Evolutionary conservation across 306 rosid species (phyloP).

Genomic region (Citrullus mucosospermus): DNA sequence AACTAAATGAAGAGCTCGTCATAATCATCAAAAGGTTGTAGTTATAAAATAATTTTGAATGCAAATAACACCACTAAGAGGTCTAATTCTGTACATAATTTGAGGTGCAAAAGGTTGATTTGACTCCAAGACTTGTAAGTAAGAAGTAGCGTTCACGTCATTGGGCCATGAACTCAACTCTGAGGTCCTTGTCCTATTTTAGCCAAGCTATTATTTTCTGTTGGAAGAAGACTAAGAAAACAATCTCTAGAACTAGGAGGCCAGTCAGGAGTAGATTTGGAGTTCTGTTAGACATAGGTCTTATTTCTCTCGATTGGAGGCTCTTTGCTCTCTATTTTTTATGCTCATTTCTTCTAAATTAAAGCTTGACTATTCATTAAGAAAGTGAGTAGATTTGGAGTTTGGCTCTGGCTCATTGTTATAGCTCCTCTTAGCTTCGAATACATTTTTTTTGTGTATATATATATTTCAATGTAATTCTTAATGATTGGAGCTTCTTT

Average conservation of each 20-base stretch:
- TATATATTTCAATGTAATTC: too few species aligned
- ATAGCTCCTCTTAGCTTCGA: too few species aligned
- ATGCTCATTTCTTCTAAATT: too few species aligned
- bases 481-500: too few species aligned
- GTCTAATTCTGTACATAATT: background rate
- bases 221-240: background rate
- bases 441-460: too few species aligned
- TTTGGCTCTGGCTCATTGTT: too few species aligned
- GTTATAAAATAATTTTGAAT: background rate
- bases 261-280: background rate
- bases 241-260: background rate
- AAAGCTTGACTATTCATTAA: too few species aligned
- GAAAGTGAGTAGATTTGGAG: too few species aligned
- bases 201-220: background rate
- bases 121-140: background rate
- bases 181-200: background rate
- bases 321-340: too few species aligned
- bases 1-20: background rate
- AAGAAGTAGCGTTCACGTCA: background rate
- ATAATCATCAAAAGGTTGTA: background rate
- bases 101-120: background rate
- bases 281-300: background rate
- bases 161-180: background rate
- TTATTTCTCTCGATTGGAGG: too few species aligned
- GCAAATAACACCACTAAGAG: background rate